Evolutionary conservation across 352 stramenopile genomes (phyloP).

Genomic region (Phytophthora pisi): DNA sequence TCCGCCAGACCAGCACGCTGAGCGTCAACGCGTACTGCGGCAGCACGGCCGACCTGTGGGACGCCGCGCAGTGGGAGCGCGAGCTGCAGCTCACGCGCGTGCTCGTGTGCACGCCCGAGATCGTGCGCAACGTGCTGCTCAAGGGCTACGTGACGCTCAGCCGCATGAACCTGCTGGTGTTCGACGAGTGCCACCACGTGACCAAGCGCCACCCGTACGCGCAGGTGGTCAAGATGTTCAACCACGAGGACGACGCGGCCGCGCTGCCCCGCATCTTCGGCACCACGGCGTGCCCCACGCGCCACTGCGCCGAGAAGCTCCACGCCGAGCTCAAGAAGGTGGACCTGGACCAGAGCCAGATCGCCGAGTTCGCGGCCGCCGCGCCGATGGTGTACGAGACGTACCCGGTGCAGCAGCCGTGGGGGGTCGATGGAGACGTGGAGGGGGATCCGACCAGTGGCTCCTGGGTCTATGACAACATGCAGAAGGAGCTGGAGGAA

Average conservation of each 20-base stretch:
- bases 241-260: constrained; percentile 27
- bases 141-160: constrained; percentile 83
- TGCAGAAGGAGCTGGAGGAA: constrained; percentile 55
- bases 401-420: constrained; percentile 50
- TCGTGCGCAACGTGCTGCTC: constrained; percentile 83
- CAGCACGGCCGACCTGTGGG: constrained; percentile 60
- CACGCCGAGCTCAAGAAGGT: constrained; percentile 76
- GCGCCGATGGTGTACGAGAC: constrained; percentile 70
- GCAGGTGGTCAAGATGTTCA: constrained; percentile 87
- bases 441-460: constrained; percentile 9
- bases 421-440: constrained; percentile 27
- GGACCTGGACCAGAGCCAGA: constrained; percentile 59
- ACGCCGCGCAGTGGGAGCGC: constrained; percentile 57
- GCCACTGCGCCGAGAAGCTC: constrained; percentile 74
- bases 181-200: constrained; percentile 92
- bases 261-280: constrained; percentile 83
- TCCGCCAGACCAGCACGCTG: constrained; percentile 65
- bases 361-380: constrained; percentile 62
- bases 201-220: constrained; percentile 90
- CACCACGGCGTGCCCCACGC: constrained; percentile 79
- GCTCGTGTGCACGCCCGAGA: constrained; percentile 88
- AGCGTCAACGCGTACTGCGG: constrained; percentile 64
- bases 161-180: constrained; percentile 86
- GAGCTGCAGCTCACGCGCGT: constrained; percentile 69
- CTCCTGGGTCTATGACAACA: constrained; percentile 39